These are phyloP conservation scores for Teunomyces aglyptinius DNA, from an alignment of 805 yeast species.

Conservation along the genomic window DNA sequence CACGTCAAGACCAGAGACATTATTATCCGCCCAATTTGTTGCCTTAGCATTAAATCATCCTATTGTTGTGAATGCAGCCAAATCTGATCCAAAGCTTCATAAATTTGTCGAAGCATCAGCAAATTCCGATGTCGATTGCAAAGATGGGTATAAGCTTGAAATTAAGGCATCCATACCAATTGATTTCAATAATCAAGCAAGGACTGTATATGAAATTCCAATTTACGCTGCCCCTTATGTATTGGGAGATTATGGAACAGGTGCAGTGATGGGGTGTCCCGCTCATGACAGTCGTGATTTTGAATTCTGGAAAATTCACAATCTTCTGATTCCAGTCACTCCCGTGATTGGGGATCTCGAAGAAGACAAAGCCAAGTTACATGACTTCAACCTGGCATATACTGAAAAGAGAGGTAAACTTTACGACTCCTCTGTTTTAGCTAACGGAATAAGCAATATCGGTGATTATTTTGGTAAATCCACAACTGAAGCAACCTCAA, in stretches of 20 bases:
- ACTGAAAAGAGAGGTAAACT: slow-evolving; percentile 44
- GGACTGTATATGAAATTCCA: slow-evolving; percentile 46
- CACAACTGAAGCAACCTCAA: slow-evolving; percentile 48
- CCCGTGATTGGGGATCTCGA: slow-evolving; percentile 46
- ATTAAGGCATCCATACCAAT: slow-evolving; percentile 62
- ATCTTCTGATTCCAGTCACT: slow-evolving; percentile 41
- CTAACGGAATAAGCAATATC: slow-evolving; percentile 25
- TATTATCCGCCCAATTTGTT: slow-evolving; percentile 76
- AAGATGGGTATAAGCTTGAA: slow-evolving; percentile 56
- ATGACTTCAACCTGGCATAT: slow-evolving; percentile 49
- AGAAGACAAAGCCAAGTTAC: slow-evolving; percentile 10
- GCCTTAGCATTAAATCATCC: slow-evolving; percentile 78
- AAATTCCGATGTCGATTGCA: slow-evolving; percentile 24
- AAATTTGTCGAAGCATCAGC: slow-evolving; percentile 55
- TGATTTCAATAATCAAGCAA: slow-evolving; percentile 22
- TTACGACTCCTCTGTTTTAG: slow-evolving; percentile 24
- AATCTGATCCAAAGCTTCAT: slow-evolving; percentile 38
- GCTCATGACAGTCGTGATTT: slow-evolving; percentile 86
- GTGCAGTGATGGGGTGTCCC: slow-evolving; percentile 98
- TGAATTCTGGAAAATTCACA: slow-evolving; percentile 72
- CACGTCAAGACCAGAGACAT: slow-evolving; percentile 90
- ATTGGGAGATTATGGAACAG: slow-evolving; percentile 76
- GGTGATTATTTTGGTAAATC: slow-evolving; percentile 50
- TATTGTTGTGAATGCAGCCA: slow-evolving; percentile 41
- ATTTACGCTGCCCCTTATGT: slow-evolving; percentile 92